Evolutionary conservation across 768 basidiomycete genomes (phyloP), one percentile per base, ranked within the genome.

Genomic region (Hemileccinum rubropunctum): DNA sequence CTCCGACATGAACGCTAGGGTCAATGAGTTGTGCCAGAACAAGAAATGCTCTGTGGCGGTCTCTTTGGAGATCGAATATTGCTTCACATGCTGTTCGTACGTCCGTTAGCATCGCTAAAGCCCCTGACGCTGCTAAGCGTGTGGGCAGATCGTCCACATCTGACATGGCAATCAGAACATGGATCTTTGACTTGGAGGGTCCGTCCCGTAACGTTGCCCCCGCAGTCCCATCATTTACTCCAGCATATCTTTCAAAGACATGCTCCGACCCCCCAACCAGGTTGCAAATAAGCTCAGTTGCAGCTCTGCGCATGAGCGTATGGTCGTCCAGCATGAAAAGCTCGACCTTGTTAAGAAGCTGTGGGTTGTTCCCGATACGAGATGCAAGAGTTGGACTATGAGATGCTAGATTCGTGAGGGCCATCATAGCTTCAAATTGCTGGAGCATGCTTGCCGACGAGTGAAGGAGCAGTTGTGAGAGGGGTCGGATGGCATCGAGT

Each of bases 391-490:
- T 78, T 0, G 82, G 72, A 42, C 79, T 80, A 45, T 90, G 78
- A 15, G 93, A 94, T 0, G 95, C 85, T 37, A 98, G 71, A 65
- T 99, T 99, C 8, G 97, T 99, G 45, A 99, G 76, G 1, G 93
- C 95, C 95, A 98, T 98, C 58, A 95, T 75, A 4, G 84, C 83
- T 67, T 99, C 97, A 60, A 99, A 99, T 35, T 80, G 79, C 62
- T 97, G 92, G 6, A 98, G 73, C 30, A 88, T 78, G 40, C 71
- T 84, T 9, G 91, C 80, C 0, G 81, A 76, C 1, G 81, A 70
- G 61, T 88, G 83, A 35, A 81, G 78, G 32, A 98, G 74, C 48
- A 97, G 72, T 26, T 82, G 63, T 9, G 87, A 80, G 43, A 98
- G 74, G 0, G 94, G 94, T 2, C 85, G 79, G 48, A 97, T 82